These are phyloP conservation scores for Lasiodiplodia citricola DNA, from an alignment of 2,329 filamentous ascomycete genomes.

Conservation along the genomic window DNA sequence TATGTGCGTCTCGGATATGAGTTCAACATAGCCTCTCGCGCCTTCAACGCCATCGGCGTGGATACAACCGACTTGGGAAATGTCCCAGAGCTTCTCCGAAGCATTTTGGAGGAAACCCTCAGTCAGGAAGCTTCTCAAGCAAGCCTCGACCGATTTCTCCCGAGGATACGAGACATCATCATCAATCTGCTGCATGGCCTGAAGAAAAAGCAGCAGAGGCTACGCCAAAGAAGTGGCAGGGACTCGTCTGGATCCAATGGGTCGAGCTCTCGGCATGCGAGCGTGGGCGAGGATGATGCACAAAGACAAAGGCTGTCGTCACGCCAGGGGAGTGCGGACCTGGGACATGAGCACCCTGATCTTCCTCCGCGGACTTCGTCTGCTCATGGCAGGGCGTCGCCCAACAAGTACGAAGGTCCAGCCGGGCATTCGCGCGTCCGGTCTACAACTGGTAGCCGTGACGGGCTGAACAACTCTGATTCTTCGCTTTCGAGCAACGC, in stretches of 20 bases:
- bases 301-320: conserved; percentile 41
- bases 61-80: conserved; percentile 94
- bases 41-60: conserved; percentile 95
- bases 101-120: conserved; percentile 91
- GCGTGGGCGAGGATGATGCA: conserved; percentile 36
- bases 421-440: conserved; percentile 42
- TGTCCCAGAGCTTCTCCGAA: conserved; percentile 86
- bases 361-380: conserved; percentile 54
- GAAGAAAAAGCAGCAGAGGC: conserved; percentile 94
- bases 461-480: conserved; percentile 31
- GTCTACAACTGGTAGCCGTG: conserved; percentile 34
- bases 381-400: conserved; percentile 52
- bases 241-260: conserved; percentile 50
- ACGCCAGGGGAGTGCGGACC: conserved; percentile 49
- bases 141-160: conserved; percentile 91
- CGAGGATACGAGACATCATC: conserved; percentile 95
- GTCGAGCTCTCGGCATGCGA: conserved; percentile 46
- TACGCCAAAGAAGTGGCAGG: conserved; percentile 64
- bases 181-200: conserved; percentile 95
- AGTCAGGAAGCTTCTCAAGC: conserved; percentile 95
- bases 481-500: conserved; percentile 75
- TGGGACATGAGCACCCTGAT: conserved; percentile 44
- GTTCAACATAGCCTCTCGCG: conserved; percentile 98
- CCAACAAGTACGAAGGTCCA: conserved; percentile 48
- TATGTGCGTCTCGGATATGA: conserved; percentile 98